Evolutionary conservation across 306 rosid genomes (phyloP).

Genomic region (apple (Malus domestica)): DNA sequence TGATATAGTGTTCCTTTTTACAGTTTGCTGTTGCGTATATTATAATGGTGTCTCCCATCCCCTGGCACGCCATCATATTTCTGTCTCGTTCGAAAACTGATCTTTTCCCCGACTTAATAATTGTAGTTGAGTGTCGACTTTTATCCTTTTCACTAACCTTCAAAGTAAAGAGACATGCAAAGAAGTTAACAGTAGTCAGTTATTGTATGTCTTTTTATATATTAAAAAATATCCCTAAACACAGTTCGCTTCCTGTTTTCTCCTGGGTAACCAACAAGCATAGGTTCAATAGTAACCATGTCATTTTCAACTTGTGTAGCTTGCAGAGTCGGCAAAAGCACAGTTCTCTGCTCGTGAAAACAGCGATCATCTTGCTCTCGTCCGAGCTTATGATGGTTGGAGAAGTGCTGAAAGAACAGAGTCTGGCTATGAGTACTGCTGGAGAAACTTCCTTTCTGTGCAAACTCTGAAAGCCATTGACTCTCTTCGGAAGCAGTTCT

Average conservation of each 20-base stretch:
- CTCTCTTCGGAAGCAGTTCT: slow-evolving; percentile 77
- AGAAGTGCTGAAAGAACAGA: slow-evolving; percentile 59
- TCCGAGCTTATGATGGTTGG: slow-evolving; percentile 88
- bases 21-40: not conserved
- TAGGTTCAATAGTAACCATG: not conserved
- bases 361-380: slow-evolving; percentile 89
- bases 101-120: not conserved
- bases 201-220: not conserved
- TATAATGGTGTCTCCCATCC: not conserved
- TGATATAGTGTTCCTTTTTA: not conserved
- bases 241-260: not conserved
- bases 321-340: slow-evolving; percentile 41
- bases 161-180: not conserved
- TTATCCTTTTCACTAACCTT: not conserved
- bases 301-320: slow-evolving; percentile 26
- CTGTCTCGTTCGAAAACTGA: not conserved
- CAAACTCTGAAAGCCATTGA: slow-evolving; percentile 86
- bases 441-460: slow-evolving; percentile 80
- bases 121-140: not conserved
- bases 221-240: not conserved
- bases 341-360: slow-evolving; percentile 46
- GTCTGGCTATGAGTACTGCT: slow-evolving; percentile 82
- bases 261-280: not conserved
- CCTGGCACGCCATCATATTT: not conserved
- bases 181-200: not conserved